Base-by-base conservation (phyloP, 2,329 filamentous ascomycete species). In the Epichloe brachyelytri region DNA sequence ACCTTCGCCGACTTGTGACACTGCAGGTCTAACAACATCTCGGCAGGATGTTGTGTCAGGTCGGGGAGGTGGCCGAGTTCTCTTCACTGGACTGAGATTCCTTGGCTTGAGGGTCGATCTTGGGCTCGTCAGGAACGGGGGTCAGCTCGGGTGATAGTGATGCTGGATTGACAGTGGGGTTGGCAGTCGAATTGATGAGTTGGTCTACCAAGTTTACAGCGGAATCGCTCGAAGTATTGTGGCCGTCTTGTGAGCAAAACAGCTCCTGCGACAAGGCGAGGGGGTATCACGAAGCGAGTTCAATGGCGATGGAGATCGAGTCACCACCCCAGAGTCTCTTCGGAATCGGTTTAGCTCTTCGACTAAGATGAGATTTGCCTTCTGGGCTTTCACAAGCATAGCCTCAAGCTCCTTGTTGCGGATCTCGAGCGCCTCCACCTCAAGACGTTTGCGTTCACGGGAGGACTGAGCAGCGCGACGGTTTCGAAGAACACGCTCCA, bases 1-100 rank as follows among this genome's bases (percentile, higher is more conserved):
- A 71, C 74, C 71, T 78, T 78, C 76, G 74, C 80, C 85, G 86
- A 91, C 84, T 82, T 90, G 91, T 84, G 93, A 97, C 93, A 98
- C 93, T 86, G 93, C 93, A 95, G 93, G 93, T 95, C 93, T 69
- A 85, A 97, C 93, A 97, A 96, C 91, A 96, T 85, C 90, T 80
- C 93, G 79, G 93, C 93, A 97, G 93, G 90, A 95, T 94, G 90
- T 96, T 96, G 93, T 96, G 90, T 93, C 93, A 81, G 74, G 79
- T 94, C 88, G 82, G 86, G 73, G 84, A 79, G 73, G 70, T 63
- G 59, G 63, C 60, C 56, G 57, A 44, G 48, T 58, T 61, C 55
- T 56, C 54, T 59, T 66, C 59, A 45, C 46, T 55, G 51, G 54
- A 36, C 51, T 56, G 54, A 33, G 53, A 53, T 22, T 63, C 60